Evolutionary conservation across 768 basidiomycete species (phyloP), one percentile per base, ranked within the genome.

Genomic region (Boletus reticuloceps): DNA sequence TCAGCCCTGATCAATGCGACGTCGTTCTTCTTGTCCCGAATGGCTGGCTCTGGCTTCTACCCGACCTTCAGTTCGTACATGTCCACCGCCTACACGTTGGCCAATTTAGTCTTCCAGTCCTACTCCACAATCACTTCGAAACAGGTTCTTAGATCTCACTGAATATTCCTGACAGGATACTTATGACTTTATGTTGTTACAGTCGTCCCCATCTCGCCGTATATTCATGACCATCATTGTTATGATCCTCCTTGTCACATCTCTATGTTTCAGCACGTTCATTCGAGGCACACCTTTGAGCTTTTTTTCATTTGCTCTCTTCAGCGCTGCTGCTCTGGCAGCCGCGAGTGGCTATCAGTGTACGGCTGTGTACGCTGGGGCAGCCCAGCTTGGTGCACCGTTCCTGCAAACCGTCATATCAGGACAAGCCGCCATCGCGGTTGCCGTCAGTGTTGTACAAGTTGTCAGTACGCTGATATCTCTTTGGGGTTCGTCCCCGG

Each of bases 1-100:
- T 20, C 54, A 96, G 94, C 86, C 1, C 75, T 94, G 65, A 94
- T 97, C 25, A 96, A 91, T 32, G 91, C 88, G 0, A 85, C 85
- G 45, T 85, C 93, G 0, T 92, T 87, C 68, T 91, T 96, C 68
- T 68, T 88, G 32, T 82, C 89, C 1, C 78, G 90, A 52, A 70
- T 96, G 37, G 77, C 73, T 11, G 79, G 77, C 19, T 88, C 90
- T 3, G 68, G 82, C 0, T 61, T 88, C 19, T 74, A 79, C 53
- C 66, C 77, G 16, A 80, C 82, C 10, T 88, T 91, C 58, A 76
- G 79, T 52, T 88, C 88, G 12, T 88, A 84, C 63, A 73, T 90
- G 45, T 80, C 87, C 10, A 79, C 80, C 7, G 73, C 78, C 4
- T 86, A 80, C 62, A 92, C 85, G 5, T 72, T 82, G 17, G 74